A percentile compares a stretch with the other conserved stretches of the same genome.
These are phyloP conservation scores for Trichophyton mentagrophytes DNA, from an alignment of 2,329 filamentous ascomycete species.

Conservation along the genomic window DNA sequence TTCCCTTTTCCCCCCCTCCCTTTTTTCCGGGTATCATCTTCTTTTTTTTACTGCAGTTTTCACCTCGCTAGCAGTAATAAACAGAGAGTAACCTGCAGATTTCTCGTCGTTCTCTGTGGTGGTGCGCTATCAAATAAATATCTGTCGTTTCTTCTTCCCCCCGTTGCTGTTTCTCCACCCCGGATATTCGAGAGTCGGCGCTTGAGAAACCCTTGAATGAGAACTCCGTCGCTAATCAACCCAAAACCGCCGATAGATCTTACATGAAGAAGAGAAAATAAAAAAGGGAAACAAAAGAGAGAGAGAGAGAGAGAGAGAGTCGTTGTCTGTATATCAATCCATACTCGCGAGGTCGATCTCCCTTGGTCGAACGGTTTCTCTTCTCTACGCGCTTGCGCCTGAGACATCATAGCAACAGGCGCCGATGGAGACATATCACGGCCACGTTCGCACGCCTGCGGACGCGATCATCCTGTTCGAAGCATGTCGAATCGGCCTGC, in stretches of 20 bases:
- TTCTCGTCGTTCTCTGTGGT: no score
- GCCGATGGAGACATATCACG: conserved; percentile 89
- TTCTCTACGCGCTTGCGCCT: not conserved
- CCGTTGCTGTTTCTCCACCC: not conserved
- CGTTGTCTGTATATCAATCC: not conserved
- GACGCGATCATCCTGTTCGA: conserved; percentile 99
- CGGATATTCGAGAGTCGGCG: not conserved
- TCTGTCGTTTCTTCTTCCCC: not conserved
- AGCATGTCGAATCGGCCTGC: conserved; percentile 75
- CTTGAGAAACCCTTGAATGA: not conserved
- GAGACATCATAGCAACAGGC: not conserved
- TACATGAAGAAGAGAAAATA: no score
- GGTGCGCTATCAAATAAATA: no score
- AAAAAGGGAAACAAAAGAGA: no score
- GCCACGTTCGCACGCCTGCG: conserved; percentile 84
- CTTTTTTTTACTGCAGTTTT: no score
- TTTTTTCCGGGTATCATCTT: no score
- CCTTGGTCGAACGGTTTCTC: not conserved
- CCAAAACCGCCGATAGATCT: not conserved
- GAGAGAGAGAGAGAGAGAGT: no score
- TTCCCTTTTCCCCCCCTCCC: not conserved
- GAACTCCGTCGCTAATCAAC: not conserved
- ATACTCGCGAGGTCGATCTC: not conserved
- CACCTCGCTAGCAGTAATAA: no score
- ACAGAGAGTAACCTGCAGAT: no score